Evolutionary conservation across 208 protist species (phyloP).

Genomic region (Crithidia brevicula): DNA sequence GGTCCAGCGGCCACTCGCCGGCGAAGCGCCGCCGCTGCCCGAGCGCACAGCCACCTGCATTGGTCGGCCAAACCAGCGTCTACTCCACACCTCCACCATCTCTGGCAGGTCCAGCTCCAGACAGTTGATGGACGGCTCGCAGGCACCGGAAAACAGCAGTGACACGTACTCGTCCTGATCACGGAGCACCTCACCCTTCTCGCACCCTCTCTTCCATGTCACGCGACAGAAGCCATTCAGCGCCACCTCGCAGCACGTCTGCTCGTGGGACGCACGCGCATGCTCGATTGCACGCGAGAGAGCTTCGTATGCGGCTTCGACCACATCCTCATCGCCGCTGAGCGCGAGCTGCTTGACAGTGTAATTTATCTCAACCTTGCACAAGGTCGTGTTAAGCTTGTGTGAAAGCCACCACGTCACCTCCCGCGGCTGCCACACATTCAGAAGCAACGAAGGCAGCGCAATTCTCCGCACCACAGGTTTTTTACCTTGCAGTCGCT

Average conservation of each 20-base stretch:
- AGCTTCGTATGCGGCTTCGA: not conserved
- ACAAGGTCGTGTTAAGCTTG: not conserved
- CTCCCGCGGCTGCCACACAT: constrained; percentile 4
- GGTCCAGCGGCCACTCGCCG: not conserved
- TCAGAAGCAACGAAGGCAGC: constrained; percentile 10
- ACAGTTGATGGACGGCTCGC: constrained; percentile 2
- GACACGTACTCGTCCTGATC: constrained; percentile 15
- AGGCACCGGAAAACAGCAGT: constrained; percentile 10
- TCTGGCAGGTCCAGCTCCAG: constrained; percentile 6
- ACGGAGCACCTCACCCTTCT: constrained; percentile 12
- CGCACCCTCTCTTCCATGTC: not conserved
- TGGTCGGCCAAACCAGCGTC: constrained; percentile 1
- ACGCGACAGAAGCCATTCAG: constrained; percentile 12
- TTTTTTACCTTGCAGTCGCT: not conserved
- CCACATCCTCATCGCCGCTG: not conserved
- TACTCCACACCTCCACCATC: constrained; percentile 11
- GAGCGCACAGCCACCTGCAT: constrained; percentile 7
- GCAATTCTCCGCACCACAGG: not conserved
- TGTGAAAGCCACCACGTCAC: constrained; percentile 7
- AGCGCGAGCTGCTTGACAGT: not conserved
- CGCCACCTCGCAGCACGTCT: constrained; percentile 13
- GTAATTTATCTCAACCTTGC: constrained; percentile 2
- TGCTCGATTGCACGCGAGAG: not conserved
- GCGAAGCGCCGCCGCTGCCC: constrained; percentile 7
- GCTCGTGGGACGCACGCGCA: not conserved